Conservation (phyloP, 345 rosid genomes). For the Gossypium rotundifolium region DNA sequence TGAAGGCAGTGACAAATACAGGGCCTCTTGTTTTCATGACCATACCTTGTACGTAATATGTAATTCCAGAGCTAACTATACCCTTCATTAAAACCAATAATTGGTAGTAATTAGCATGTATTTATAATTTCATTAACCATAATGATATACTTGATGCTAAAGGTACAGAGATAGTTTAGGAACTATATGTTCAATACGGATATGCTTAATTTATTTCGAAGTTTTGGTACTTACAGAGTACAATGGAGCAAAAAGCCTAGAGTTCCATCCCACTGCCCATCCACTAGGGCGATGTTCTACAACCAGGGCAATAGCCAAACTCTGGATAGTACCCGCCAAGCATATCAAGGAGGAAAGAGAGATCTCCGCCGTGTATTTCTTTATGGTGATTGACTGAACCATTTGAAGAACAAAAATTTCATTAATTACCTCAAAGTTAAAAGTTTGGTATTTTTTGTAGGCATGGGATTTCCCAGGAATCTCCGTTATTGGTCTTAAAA, state of each 20-base stretch:
- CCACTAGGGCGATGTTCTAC: slow-evolving; percentile 44
- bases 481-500: neutral
- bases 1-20: slow-evolving; percentile 72
- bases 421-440: slow-evolving; percentile 37
- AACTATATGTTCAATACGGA: neutral
- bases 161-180: neutral
- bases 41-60: slow-evolving; percentile 70
- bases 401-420: neutral
- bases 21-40: slow-evolving; percentile 74
- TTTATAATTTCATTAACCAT: neutral
- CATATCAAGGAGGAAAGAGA: slow-evolving; percentile 62
- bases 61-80: slow-evolving; percentile 56
- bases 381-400: slow-evolving; percentile 51
- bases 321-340: slow-evolving; percentile 53
- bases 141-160: neutral
- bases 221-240: slow-evolving; percentile 34
- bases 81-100: slow-evolving; percentile 30
- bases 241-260: slow-evolving; percentile 61
- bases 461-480: neutral
- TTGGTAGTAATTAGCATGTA: neutral
- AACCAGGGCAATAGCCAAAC: slow-evolving; percentile 37
- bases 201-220: too few species aligned
- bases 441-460: neutral
- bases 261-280: slow-evolving; percentile 69
- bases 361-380: slow-evolving; percentile 56